Base-by-base conservation (phyloP, 257 asterid genomes). In the Nicotiana sylvestris region DNA sequence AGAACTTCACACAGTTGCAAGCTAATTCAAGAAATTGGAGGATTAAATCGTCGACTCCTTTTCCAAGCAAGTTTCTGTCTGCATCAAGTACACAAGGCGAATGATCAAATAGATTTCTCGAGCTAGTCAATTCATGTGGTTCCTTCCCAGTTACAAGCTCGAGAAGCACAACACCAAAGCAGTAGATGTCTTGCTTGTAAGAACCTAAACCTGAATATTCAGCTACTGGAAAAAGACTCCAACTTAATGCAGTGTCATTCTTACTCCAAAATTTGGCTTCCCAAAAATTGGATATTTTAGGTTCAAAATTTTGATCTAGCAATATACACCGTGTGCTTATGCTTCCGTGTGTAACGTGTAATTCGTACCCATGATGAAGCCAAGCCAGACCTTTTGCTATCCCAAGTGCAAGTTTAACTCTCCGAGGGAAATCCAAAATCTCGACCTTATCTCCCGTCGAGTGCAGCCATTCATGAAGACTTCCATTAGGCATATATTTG, bases 401-500 rank as follows among this genome's bases (percentile, higher is more conserved):
- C 1, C 83, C 83, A 15, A 66, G 69, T 8, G 87, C 89, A 35
- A 86, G 67, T 69, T 72, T 85, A 46, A 83, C 74, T 67, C 87
- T 86, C 43, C 6, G 35, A 12, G 82, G 77, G 82, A 83, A 66
- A 21, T 70, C 87, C 77, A 74, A 17, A 9, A 74, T 64, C 27
- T 78, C 37, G 21, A 33, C 60, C 0, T 8, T 76, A 1, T n/a
- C 81, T 79, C 18, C 46, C 1, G 29, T 60, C 1, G 27, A 15
- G 68, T 81, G 84, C 56, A 87, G 81, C 85, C 81, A 81, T 37
- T 85, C 84, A 51, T 82, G 66, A 18, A 88, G 86, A 74, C 61
- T 86, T 43, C 90, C 90, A 6, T 82, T 84, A 43, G 82, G 5
- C 87, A 88, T 86, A 85, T 76, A 86, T 33, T 84, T 86, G 86